A percentile compares a stretch with the other conserved stretches of the same genome.
Evolutionary conservation across 2,329 filamentous ascomycete species (phyloP).

Genomic region (Thelonectria olida): DNA sequence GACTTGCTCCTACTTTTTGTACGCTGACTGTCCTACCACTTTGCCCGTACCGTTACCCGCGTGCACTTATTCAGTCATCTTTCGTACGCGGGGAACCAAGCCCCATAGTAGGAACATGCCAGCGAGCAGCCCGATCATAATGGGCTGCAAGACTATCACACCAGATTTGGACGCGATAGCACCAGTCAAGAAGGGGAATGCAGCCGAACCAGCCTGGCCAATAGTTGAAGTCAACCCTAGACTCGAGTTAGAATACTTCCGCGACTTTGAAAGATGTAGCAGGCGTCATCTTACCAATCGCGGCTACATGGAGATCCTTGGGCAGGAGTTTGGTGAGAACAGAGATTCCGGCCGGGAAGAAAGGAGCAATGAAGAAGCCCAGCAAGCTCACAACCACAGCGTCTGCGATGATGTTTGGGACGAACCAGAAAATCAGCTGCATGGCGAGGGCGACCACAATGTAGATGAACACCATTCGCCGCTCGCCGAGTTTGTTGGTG

Average conservation of each 20-base stretch:
- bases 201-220: conserved; percentile 11
- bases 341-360: background rate
- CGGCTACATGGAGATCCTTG: background rate
- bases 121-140: conserved; percentile 4
- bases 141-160: conserved; percentile 6
- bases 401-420: background rate
- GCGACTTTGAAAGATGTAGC: background rate
- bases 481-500: background rate
- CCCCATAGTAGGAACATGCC: background rate
- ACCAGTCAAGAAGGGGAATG: conserved; percentile 9
- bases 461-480: background rate
- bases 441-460: background rate
- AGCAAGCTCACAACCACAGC: background rate
- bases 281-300: conserved; percentile 2
- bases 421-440: background rate
- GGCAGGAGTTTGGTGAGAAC: background rate
- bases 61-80: background rate
- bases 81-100: background rate
- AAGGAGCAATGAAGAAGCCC: background rate
- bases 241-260: background rate
- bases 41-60: background rate
- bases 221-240: conserved; percentile 4
- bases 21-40: too few species aligned
- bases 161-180: conserved; percentile 10
- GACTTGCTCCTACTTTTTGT: too few species aligned